Percentiles rank a stretch among this genome's conserved stretches.
Evolutionary conservation across 148 eudicot species (phyloP).

Genomic region (Hydrangea macrophylla): DNA sequence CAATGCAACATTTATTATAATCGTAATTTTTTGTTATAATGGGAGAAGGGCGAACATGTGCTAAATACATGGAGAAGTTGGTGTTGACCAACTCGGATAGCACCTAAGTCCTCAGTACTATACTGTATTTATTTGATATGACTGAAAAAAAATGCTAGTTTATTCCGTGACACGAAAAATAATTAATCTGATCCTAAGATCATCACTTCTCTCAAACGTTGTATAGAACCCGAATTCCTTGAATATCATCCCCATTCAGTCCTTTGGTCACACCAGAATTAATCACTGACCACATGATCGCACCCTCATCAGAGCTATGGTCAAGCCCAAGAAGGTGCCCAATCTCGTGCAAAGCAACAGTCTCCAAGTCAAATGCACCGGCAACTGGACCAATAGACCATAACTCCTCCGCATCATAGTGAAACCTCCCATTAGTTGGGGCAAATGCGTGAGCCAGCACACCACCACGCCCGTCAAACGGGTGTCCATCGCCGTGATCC

Average conservation of each 20-base stretch:
- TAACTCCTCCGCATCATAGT: slow-evolving; percentile 16
- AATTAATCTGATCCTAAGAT: too few relatives aligned
- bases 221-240: slow-evolving; percentile 21
- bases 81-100: too few relatives aligned
- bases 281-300: too few relatives aligned
- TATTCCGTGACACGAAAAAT: too few relatives aligned
- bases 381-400: neutral
- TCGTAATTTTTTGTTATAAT: too few relatives aligned
- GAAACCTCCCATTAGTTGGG: slow-evolving; percentile 23
- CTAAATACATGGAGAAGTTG: too few relatives aligned
- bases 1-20: too few relatives aligned
- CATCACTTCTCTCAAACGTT: neutral
- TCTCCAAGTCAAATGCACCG: slow-evolving; percentile 6
- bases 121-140: too few relatives aligned
- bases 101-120: too few relatives aligned
- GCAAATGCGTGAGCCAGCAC: slow-evolving; percentile 19
- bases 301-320: slow-evolving; percentile 6
- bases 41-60: too few relatives aligned
- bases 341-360: slow-evolving; percentile 27
- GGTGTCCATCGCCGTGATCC: slow-evolving; percentile 17
- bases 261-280: slow-evolving; percentile 1
- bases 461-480: slow-evolving; percentile 23
- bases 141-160: too few relatives aligned
- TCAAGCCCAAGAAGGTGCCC: slow-evolving; percentile 29
- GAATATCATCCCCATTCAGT: slow-evolving; percentile 21